These are phyloP conservation scores for Globisporangium carolinianum DNA, from an alignment of 352 stramenopile species.

Conservation along the genomic window DNA sequence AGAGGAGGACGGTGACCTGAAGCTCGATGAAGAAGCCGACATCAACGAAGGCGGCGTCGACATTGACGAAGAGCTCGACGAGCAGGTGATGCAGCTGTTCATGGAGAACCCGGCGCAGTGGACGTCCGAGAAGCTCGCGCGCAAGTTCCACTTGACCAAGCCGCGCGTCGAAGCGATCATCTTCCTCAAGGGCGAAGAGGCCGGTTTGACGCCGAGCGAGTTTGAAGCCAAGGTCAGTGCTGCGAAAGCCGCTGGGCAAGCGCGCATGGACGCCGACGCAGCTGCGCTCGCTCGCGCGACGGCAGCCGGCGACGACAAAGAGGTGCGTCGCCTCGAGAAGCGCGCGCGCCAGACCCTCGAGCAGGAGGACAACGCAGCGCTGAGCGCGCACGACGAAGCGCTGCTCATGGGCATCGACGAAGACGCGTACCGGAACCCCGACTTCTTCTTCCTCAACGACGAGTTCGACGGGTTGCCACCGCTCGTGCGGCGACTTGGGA, in stretches of 20 bases:
- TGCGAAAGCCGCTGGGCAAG: constrained; percentile 38
- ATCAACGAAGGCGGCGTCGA: constrained; percentile 67
- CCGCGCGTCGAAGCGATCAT: constrained; percentile 77
- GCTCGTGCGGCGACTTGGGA: constrained; percentile 70
- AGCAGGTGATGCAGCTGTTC: constrained; percentile 71
- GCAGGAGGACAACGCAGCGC: constrained; percentile 43
- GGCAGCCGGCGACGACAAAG: constrained; percentile 46
- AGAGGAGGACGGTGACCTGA: constrained; percentile 59
- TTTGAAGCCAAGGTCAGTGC: constrained; percentile 53
- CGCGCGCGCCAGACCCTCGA: constrained; percentile 32
- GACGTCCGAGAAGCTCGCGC: constrained; percentile 79
- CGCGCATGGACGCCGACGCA: constrained; percentile 28
- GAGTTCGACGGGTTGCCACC: constrained; percentile 77
- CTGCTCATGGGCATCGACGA: constrained; percentile 54
- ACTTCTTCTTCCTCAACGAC: constrained; percentile 84
- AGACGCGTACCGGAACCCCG: constrained; percentile 69
- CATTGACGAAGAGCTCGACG: constrained; percentile 65
- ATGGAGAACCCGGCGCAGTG: constrained; percentile 85
- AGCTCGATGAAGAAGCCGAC: constrained; percentile 48
- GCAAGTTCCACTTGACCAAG: constrained; percentile 67
- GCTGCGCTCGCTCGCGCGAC: constrained; percentile 42
- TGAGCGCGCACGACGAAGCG: constrained; percentile 50
- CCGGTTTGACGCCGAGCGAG: constrained; percentile 47
- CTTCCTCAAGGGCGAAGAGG: constrained; percentile 64
- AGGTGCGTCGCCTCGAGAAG: constrained; percentile 52